phyloP scores from a whole-genome alignment of 2,329 filamentous ascomycete species.

The Cercospora sojina region DNA sequence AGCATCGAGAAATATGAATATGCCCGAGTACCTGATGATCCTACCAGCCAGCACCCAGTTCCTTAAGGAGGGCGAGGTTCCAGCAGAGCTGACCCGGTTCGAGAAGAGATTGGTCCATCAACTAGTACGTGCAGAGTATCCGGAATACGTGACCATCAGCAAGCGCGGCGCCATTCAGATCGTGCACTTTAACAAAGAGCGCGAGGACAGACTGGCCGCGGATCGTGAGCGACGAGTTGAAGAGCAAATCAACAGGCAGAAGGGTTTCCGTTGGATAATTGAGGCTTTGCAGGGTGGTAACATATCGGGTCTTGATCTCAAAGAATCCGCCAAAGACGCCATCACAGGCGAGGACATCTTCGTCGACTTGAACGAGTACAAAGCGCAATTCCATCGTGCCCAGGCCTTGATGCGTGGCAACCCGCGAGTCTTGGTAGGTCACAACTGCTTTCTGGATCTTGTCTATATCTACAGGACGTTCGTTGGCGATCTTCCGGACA shows the following conservation, averaged over 20 bases:
- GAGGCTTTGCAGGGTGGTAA: constrained; percentile 47
- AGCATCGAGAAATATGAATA: constrained; percentile 30
- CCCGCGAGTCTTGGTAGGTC: constrained; percentile 58
- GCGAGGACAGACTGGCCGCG: constrained; percentile 46
- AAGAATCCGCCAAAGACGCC: constrained; percentile 39
- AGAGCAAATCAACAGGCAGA: constrained; percentile 46
- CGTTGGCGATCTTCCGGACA: constrained; percentile 56
- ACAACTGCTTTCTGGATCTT: constrained; percentile 65
- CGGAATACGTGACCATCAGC: constrained; percentile 45
- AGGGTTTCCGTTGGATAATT: constrained; percentile 52
- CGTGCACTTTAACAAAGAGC: constrained; percentile 42
- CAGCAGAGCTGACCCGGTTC: constrained; percentile 52
- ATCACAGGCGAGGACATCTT: constrained; percentile 39
- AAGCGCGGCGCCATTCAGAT: constrained; percentile 47
- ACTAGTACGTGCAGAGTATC: constrained; percentile 62
- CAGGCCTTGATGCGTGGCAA: constrained; percentile 46
- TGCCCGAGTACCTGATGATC: constrained; percentile 39
- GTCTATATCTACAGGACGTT: constrained; percentile 65
- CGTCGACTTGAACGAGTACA: constrained; percentile 39
- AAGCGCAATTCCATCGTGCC: constrained; percentile 42
- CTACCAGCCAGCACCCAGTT: constrained; percentile 26
- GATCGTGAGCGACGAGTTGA: constrained; percentile 41
- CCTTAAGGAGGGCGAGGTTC: constrained; percentile 24
- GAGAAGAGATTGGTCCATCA: constrained; percentile 67
- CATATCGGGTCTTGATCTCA: constrained; percentile 40